Evolutionary conservation across 192 early-diverging fungal genomes (phyloP).

Genomic region (Glomus cerebriforme): DNA sequence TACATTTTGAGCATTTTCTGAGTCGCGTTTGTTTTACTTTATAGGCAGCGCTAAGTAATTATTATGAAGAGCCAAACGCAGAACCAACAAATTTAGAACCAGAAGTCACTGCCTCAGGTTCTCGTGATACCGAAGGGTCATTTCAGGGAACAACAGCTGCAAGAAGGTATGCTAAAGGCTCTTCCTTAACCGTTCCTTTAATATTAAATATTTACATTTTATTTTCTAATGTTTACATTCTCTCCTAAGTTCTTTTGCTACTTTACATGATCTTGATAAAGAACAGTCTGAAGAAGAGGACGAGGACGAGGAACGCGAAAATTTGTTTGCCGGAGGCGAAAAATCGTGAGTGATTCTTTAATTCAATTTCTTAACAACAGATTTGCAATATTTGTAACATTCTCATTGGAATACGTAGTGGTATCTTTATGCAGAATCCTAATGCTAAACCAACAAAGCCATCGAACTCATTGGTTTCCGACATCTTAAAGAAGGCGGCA

Average conservation of each 20-base stretch:
- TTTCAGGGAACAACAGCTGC: background rate
- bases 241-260: conserved; percentile 39
- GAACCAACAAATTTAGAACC: background rate
- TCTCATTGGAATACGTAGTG: conserved; percentile 8
- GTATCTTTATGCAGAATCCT: conserved; percentile 45
- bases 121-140: too few species aligned
- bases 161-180: background rate
- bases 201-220: background rate
- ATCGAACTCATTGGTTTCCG: conserved; percentile 63
- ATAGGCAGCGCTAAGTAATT: conserved; percentile 67
- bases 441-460: conserved; percentile 41
- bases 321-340: conserved; percentile 93
- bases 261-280: conserved; percentile 47
- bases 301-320: conserved; percentile 56
- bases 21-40: background rate
- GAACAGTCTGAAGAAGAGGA: conserved; percentile 40
- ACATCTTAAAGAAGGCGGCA: conserved; percentile 78
- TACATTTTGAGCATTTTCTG: background rate
- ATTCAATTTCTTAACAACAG: background rate
- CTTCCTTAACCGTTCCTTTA: background rate
- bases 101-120: conserved; percentile 20
- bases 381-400: background rate
- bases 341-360: conserved; percentile 72
- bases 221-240: background rate
- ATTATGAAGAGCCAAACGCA: conserved; percentile 55